These are phyloP conservation scores for Hepatocystis sp. DNA, from an alignment of 169 alveolate genomes.

Conservation along the genomic window DNA sequence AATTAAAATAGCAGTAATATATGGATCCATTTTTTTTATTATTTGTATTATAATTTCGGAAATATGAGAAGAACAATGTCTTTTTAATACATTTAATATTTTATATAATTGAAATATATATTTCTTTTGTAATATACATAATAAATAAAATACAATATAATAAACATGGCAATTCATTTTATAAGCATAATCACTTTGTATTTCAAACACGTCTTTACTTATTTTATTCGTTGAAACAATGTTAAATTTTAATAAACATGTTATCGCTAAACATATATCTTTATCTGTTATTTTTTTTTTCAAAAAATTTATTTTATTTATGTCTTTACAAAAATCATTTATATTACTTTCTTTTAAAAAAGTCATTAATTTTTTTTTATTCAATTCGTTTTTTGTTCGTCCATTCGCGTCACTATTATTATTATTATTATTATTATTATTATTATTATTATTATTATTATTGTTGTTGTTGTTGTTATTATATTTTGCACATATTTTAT, in stretches of 20 bases:
- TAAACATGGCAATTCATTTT: slow-evolving; percentile 67
- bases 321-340: background rate
- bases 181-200: slow-evolving; percentile 54
- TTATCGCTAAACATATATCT: background rate
- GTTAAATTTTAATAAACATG: too few species aligned
- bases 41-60: slow-evolving; percentile 58
- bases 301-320: slow-evolving; percentile 11
- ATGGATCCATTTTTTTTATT: slow-evolving; percentile 74
- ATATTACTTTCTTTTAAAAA: slow-evolving; percentile 1
- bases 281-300: background rate
- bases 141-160: slow-evolving; percentile 40
- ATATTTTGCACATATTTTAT: too few species aligned
- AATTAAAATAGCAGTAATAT: slow-evolving; percentile 67
- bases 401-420: background rate
- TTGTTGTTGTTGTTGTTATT: too few species aligned
- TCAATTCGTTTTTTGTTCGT: background rate
- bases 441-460: too few species aligned
- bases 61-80: slow-evolving; percentile 28
- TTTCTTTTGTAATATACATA: slow-evolving; percentile 51
- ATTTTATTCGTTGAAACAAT: background rate
- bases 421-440: too few species aligned
- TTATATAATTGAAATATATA: slow-evolving; percentile 43
- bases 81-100: slow-evolving; percentile 42
- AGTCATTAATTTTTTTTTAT: background rate
- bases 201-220: slow-evolving; percentile 8